phyloP scores from a whole-genome alignment of 2,329 filamentous ascomycete genomes.

The Arthrinium puccinioides region DNA sequence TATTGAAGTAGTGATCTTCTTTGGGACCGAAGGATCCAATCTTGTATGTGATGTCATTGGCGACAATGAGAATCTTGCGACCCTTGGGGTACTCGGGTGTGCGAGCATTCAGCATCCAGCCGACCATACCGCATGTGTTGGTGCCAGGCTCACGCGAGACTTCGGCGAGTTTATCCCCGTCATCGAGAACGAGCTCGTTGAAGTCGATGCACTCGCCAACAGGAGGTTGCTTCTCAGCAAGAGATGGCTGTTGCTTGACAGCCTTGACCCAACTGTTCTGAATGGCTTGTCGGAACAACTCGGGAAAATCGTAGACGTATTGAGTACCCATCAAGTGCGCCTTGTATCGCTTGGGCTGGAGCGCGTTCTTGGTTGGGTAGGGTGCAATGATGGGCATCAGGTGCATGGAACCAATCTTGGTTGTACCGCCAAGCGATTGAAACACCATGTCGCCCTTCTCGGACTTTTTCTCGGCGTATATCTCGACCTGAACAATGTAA shows the following conservation, averaged over 20 bases:
- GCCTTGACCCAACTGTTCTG: conserved; percentile 88
- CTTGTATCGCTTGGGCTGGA: conserved; percentile 99
- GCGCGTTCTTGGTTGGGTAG: conserved; percentile 96
- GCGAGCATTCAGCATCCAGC: conserved; percentile 90
- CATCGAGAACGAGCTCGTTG: conserved; percentile 90
- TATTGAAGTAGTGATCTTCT: conserved; percentile 98
- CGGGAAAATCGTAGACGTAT: conserved; percentile 99
- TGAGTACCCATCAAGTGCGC: conserved; percentile 98
- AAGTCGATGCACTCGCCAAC: conserved; percentile 89
- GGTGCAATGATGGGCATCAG: conserved; percentile 83
- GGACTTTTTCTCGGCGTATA: conserved; percentile 96
- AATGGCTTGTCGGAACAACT: conserved; percentile 96
- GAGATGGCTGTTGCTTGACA: conserved; percentile 62
- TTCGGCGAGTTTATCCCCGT: conserved; percentile 84
- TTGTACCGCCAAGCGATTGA: conserved; percentile 93
- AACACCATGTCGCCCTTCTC: conserved; percentile 98
- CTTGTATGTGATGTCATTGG: conserved; percentile 99
- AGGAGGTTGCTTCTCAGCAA: conserved; percentile 75
- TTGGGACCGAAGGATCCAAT: conserved; percentile 95
- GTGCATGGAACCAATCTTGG: conserved; percentile 93
- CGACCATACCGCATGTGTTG: conserved; percentile 97
- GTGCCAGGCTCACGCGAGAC: conserved; percentile 92
- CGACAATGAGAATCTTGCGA: conserved; percentile 88
- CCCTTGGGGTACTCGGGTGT: conserved; percentile 94
- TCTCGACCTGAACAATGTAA: conserved; percentile 94